A percentile compares a stretch with the other conserved stretches of the same genome.
Conservation (phyloP, 208 protist species). For the Crithidia acanthocephali region DNA sequence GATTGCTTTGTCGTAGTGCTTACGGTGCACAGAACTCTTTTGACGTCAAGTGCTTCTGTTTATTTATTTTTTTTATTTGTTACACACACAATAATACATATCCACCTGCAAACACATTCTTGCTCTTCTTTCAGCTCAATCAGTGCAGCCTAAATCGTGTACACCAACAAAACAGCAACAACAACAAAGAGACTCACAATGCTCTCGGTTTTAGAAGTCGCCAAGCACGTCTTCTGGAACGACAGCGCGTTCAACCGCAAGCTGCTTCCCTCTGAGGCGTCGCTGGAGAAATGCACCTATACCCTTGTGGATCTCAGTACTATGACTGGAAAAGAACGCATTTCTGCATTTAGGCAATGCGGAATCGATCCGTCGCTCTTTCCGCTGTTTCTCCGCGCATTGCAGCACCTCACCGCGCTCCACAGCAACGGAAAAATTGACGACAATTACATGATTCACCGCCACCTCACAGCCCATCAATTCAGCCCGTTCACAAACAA, state of each 20-base stretch:
- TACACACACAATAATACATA: no score
- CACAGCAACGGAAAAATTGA: slow-evolving; percentile 52
- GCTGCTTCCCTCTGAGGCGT: slow-evolving; percentile 68
- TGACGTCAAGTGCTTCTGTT: no score
- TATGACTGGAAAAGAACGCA: slow-evolving; percentile 77
- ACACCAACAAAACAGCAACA: no score
- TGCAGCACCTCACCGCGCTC: slow-evolving; percentile 80
- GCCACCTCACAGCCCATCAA: slow-evolving; percentile 63
- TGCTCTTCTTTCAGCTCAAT: no score
- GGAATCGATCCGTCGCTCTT: slow-evolving; percentile 73
- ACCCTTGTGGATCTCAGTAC: slow-evolving; percentile 67
- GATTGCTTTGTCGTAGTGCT: background rate
- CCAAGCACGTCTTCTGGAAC: slow-evolving; percentile 84
- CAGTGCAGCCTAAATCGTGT: no score
- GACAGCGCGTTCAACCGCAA: slow-evolving; percentile 62
- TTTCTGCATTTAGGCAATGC: slow-evolving; percentile 69
- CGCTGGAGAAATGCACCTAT: slow-evolving; percentile 58
- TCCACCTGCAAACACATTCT: no score
- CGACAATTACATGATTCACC: slow-evolving; percentile 75
- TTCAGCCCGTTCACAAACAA: slow-evolving; percentile 59
- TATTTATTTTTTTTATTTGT: no score
- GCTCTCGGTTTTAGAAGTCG: slow-evolving; percentile 73
- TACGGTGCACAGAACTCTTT: no score
- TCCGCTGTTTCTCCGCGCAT: slow-evolving; percentile 75
- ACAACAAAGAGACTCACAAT: slow-evolving; percentile 31